Conservation (phyloP, 306 rosid species). For the Vicia faba region DNA sequence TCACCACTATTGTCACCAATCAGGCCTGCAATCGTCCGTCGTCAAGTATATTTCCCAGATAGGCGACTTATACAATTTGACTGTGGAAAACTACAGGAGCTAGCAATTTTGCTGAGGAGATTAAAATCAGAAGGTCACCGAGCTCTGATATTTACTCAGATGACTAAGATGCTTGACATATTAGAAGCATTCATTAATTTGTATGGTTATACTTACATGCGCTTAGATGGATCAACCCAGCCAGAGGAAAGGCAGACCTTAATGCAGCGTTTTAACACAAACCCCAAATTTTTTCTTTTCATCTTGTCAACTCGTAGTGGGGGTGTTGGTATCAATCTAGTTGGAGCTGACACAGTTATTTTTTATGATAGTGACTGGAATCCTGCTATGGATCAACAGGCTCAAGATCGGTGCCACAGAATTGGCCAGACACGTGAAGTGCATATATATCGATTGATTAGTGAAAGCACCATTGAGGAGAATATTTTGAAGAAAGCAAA, state of each 20-base stretch:
- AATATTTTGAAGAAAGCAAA: conserved; percentile 97
- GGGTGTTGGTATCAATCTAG: conserved; percentile 96
- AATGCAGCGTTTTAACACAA: conserved; percentile 95
- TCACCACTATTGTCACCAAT: conserved; percentile 79
- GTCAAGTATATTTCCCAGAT: conserved; percentile 97
- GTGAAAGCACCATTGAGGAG: conserved; percentile 96
- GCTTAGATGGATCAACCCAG: conserved; percentile 95
- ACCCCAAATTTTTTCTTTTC: conserved; percentile 90
- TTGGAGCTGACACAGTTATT: conserved; percentile 98
- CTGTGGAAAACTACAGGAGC: conserved; percentile 93
- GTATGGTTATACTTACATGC: conserved; percentile 98
- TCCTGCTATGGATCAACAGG: conserved; percentile 99
- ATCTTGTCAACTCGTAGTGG: conserved; percentile 98
- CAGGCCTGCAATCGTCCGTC: conserved; percentile 93
- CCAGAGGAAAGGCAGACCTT: conserved; percentile 98
- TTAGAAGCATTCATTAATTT: conserved; percentile 94
- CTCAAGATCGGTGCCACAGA: conserved; percentile 99
- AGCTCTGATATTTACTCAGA: conserved; percentile 90
- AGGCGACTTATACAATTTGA: conserved; percentile 97
- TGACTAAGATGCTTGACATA: conserved; percentile 97
- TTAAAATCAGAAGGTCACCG: conserved; percentile 93
- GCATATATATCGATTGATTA: conserved; percentile 87
- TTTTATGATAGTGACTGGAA: conserved; percentile 99
- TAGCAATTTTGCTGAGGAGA: conserved; percentile 77
- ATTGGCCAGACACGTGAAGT: conserved; percentile 99